Conservation (phyloP, 805 yeast genomes). For the Yarrowia hollandica region DNA sequence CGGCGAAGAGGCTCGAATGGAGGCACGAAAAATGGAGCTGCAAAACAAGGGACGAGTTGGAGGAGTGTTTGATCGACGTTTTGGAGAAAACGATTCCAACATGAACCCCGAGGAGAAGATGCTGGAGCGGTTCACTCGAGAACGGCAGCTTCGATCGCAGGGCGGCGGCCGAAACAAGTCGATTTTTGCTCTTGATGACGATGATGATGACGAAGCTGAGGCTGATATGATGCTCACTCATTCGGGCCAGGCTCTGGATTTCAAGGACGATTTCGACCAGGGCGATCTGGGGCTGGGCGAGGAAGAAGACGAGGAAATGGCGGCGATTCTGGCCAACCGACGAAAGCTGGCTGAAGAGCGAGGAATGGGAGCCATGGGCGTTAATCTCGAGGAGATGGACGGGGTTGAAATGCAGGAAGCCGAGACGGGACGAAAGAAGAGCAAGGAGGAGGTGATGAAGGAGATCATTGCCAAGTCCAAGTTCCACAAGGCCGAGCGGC, state of each 20-base stretch:
- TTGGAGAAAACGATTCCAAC: constrained; percentile 77
- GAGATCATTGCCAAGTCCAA: constrained; percentile 49
- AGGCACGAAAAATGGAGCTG: constrained; percentile 53
- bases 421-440: constrained; percentile 39
- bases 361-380: constrained; percentile 34
- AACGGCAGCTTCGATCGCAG: constrained; percentile 66
- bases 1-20: constrained; percentile 53
- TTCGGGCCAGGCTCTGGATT: constrained; percentile 65
- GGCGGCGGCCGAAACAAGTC: constrained; percentile 42
- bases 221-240: constrained; percentile 64
- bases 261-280: constrained; percentile 57
- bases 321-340: constrained; percentile 23
- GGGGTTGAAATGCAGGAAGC: constrained; percentile 39
- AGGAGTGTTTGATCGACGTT: constrained; percentile 78
- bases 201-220: constrained; percentile 52
- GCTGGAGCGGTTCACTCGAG: constrained; percentile 92
- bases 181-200: constrained; percentile 76
- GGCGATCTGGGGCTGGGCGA: constrained; percentile 47
- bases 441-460: constrained; percentile 47
- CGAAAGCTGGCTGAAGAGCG: constrained; percentile 15
- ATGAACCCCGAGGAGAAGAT: constrained; percentile 88
- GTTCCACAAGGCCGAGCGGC: constrained; percentile 46
- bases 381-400: constrained; percentile 45
- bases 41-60: constrained; percentile 71
- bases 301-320: constrained; percentile 43